These are phyloP conservation scores for Plectosphaerella cucumerina DNA, from an alignment of 2,329 filamentous ascomycete species.

Conservation along the genomic window DNA sequence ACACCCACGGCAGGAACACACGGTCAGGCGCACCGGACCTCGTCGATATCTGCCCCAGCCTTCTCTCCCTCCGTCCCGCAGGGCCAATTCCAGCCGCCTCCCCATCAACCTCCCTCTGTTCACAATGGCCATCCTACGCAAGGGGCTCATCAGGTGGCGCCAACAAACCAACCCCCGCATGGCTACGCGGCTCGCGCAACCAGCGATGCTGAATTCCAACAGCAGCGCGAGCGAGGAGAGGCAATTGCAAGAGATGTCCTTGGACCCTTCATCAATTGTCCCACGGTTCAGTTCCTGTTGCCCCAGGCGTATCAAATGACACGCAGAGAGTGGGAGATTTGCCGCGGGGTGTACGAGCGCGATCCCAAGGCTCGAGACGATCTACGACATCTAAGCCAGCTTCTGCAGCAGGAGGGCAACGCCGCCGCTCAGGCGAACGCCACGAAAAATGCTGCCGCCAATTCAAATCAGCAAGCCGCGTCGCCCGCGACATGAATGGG, in stretches of 20 bases:
- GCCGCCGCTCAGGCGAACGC: slow-evolving; percentile 1
- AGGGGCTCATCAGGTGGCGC: slow-evolving; percentile 13
- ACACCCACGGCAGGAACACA: slow-evolving; percentile 27
- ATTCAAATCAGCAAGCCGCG: slow-evolving; percentile 4
- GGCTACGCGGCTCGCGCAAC: slow-evolving; percentile 10
- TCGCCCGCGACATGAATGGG: slow-evolving; percentile 8
- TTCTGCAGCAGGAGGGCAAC: slow-evolving; percentile 46
- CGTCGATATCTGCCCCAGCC: slow-evolving; percentile 43
- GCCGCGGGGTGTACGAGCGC: slow-evolving; percentile 62
- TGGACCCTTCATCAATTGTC: slow-evolving; percentile 56
- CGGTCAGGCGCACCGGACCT: slow-evolving; percentile 34
- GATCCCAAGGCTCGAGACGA: slow-evolving; percentile 64
- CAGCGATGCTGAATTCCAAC: slow-evolving; percentile 28
- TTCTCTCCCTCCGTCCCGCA: slow-evolving; percentile 43
- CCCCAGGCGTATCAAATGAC: slow-evolving; percentile 66
- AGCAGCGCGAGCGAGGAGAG: slow-evolving; percentile 48
- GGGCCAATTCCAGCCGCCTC: slow-evolving; percentile 14
- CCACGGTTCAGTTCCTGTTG: slow-evolving; percentile 66
- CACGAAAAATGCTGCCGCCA: slow-evolving; percentile 1
- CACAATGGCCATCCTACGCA: slow-evolving; percentile 13
- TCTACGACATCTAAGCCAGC: slow-evolving; percentile 48
- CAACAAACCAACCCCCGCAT: slow-evolving; percentile 15
- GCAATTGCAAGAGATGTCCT: slow-evolving; percentile 59
- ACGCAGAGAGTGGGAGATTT: slow-evolving; percentile 68
- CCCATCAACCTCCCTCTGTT: background rate